Conservation (phyloP, 371 early-diverging fungal species). For the Nematocida sp. region DNA sequence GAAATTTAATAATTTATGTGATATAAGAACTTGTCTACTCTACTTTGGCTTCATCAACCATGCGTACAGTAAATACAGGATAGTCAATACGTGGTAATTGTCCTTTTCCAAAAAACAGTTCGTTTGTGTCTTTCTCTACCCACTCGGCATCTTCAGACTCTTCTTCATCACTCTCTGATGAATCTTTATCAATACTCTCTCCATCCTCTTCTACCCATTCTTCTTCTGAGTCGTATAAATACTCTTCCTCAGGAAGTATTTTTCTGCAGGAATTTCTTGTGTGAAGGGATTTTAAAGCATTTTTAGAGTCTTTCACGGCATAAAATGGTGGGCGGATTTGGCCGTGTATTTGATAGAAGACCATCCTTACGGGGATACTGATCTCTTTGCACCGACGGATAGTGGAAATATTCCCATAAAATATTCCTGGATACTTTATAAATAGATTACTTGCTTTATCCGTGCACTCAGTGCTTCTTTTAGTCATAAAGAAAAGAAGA, state of each 20-base stretch:
- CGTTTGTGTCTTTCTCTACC: slow-evolving; percentile 55
- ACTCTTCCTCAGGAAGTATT: slow-evolving; percentile 43
- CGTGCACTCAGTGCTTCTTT: neutral
- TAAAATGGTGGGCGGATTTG: slow-evolving; percentile 48
- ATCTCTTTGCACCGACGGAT: slow-evolving; percentile 28
- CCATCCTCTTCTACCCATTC: slow-evolving; percentile 60
- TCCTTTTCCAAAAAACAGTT: slow-evolving; percentile 33
- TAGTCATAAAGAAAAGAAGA: slow-evolving; percentile 16
- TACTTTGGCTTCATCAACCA: neutral
- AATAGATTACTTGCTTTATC: neutral
- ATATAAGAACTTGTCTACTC: neutral
- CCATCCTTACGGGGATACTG: slow-evolving; percentile 40
- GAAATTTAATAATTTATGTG: too few species aligned
- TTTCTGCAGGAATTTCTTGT: neutral
- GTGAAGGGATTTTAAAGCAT: too few species aligned
- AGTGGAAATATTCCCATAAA: slow-evolving; percentile 21
- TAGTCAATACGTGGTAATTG: slow-evolving; percentile 49
- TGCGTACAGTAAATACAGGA: slow-evolving; percentile 23
- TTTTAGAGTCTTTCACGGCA: neutral
- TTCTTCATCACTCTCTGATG: slow-evolving; percentile 48
- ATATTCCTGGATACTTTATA: slow-evolving; percentile 5
- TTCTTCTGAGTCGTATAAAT: slow-evolving; percentile 57
- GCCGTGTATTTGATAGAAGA: slow-evolving; percentile 45
- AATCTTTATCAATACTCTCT: slow-evolving; percentile 47
- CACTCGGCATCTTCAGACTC: slow-evolving; percentile 38